These are phyloP conservation scores for Jaltomata sinuosa DNA, from an alignment of 257 asterid species.

Conservation along the genomic window DNA sequence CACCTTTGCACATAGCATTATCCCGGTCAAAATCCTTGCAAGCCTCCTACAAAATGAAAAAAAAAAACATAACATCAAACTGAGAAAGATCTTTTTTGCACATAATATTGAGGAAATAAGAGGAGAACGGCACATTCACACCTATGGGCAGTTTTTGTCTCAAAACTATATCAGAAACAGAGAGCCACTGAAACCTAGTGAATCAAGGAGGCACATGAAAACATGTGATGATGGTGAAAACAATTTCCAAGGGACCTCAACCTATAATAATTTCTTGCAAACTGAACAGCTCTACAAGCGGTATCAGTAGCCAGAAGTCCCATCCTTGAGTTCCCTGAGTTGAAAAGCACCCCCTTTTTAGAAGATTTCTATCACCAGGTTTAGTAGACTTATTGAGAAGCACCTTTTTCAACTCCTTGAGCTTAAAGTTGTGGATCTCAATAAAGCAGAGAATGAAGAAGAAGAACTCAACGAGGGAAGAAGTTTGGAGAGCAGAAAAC, in stretches of 20 bases:
- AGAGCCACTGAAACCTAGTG: background rate
- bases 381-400: background rate
- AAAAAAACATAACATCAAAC: background rate
- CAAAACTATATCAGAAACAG: background rate
- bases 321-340: background rate
- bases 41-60: slow-evolving; percentile 31
- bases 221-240: background rate
- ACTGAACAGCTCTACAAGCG: background rate
- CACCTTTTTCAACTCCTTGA: background rate
- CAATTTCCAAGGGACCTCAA: background rate
- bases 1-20: slow-evolving; percentile 23
- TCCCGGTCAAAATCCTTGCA: slow-evolving; percentile 33
- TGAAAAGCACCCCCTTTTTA: background rate
- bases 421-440: background rate
- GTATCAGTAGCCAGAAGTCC: background rate
- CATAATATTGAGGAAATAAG: background rate
- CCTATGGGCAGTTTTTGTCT: background rate
- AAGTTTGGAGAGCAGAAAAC: background rate
- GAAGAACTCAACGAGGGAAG: background rate
- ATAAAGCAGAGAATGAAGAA: background rate
- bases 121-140: background rate
- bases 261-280: background rate
- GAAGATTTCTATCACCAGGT: background rate
- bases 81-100: background rate
- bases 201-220: background rate